Percentiles rank a stretch among this genome's conserved stretches.
These are phyloP conservation scores for Astraeus odoratus DNA, from an alignment of 768 basidiomycete species.

Conservation along the genomic window DNA sequence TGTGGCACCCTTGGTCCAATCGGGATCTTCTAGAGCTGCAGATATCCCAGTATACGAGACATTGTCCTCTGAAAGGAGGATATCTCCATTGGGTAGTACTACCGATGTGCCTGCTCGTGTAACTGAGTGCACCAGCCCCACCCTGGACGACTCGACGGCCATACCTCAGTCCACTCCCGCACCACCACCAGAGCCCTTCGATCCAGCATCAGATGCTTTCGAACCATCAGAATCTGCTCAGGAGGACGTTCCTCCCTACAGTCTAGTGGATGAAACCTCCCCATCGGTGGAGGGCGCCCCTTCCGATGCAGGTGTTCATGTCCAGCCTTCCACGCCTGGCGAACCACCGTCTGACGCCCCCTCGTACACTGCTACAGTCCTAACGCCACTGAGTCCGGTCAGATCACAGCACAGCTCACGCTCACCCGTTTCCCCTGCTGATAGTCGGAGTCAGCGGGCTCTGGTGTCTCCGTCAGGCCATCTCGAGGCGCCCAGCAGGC, in stretches of 20 bases:
- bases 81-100: not conserved
- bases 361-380: not conserved
- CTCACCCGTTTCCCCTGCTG: not conserved
- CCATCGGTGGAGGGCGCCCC: not conserved
- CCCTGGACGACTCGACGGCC: not conserved
- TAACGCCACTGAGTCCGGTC: not conserved
- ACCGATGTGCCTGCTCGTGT: not conserved
- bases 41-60: not conserved
- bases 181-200: not conserved
- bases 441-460: not conserved
- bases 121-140: not conserved
- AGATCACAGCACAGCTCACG: not conserved
- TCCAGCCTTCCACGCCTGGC: not conserved
- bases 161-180: not conserved
- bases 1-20: no score
- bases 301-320: not conserved
- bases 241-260: constrained; percentile 2
- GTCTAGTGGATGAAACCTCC: not conserved
- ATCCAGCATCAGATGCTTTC: not conserved
- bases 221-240: not conserved
- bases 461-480: not conserved
- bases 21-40: no score
- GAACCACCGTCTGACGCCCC: not conserved
- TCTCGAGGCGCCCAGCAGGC: not conserved
- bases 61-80: not conserved